Evolutionary conservation across 2,329 filamentous ascomycete species (phyloP), one percentile per base, ranked within the genome.

Genomic region (Biscogniauxia marginata): DNA sequence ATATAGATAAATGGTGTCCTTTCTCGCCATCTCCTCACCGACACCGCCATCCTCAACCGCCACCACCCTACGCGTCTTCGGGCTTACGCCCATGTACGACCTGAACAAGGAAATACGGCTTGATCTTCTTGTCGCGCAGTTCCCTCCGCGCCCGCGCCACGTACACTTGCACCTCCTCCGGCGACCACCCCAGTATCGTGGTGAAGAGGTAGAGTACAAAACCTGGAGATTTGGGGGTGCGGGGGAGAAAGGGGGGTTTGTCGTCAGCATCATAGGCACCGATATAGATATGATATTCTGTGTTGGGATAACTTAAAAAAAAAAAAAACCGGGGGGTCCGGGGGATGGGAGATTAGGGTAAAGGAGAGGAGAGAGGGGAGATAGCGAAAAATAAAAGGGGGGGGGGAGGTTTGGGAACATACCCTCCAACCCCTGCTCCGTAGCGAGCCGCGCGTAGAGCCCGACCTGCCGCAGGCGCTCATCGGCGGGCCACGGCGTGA

Each of bases 361-460:
- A 22, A 21, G 4, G 39, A 18, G 19, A 8, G 23, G 34, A 52
- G 23, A 20, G 25, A 9, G 46, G 22, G 16, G 34, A 9, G 50
- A 46, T 11, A 46, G 6, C 1, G 7, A 46, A 49, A 44, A 20
- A 9, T 16, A 43, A 21, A 48, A 22, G 21, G 7, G 18, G 34
- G 49, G 8, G 20, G 7, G 20, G 7, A 9, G 9, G 8, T 24
- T 22, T 1, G n/a, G n/a, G n/a, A n/a, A 49, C 60, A 34, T 47
- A 68, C 67, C 67, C 47, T 70, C 67, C 7, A 69, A 57, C 46
- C 68, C 67, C 45, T 68, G 63, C 49, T 67, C 62, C 53, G 67
- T 61, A 19, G 64, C 63, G 18, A 70, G 55, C 48, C 62, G 60
- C 3, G 63, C 60, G 43, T 67, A 69, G 20, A 64, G 65, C 1